A percentile compares a stretch with the other conserved stretches of the same genome.
Evolutionary conservation across 1,284 basidiomycete genomes (phyloP).

Genomic region (Leccinum subrobustum): DNA sequence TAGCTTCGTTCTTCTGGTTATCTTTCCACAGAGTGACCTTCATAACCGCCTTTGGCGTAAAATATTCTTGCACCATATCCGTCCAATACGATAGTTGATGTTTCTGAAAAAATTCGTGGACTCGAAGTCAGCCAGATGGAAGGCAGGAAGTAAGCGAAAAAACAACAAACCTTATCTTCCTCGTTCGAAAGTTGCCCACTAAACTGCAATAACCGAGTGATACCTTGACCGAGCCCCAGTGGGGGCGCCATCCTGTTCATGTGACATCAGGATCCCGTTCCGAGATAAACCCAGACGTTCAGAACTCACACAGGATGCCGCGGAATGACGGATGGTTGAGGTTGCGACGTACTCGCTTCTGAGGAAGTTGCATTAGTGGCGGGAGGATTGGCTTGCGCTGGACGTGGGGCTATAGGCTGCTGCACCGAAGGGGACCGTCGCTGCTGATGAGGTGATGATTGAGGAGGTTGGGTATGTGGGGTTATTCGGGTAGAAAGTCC

Average conservation of each 20-base stretch:
- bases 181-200: constrained; percentile 60
- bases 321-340: constrained; percentile 24
- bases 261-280: constrained; percentile 15
- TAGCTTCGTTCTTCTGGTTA: constrained; percentile 70
- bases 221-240: constrained; percentile 57
- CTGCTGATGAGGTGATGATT: constrained; percentile 34
- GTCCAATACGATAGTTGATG: constrained; percentile 64
- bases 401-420: constrained; percentile 39
- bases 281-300: background rate
- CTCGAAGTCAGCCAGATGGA: constrained; percentile 5
- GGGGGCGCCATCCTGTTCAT: constrained; percentile 27
- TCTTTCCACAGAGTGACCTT: constrained; percentile 81
- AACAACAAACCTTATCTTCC: constrained; percentile 43
- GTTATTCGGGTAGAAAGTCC: constrained; percentile 32
- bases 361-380: constrained; percentile 24
- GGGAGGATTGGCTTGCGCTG: constrained; percentile 28
- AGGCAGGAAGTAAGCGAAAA: background rate
- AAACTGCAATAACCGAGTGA: constrained; percentile 61
- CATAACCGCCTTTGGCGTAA: constrained; percentile 62
- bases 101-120: constrained; percentile 41
- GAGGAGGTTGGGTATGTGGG: constrained; percentile 32
- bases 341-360: constrained; percentile 28
- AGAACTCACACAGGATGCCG: constrained; percentile 33
- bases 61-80: constrained; percentile 59
- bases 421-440: constrained; percentile 37